These are phyloP conservation scores for Suhomyces sp. DNA, from an alignment of 805 yeast species.

Conservation along the genomic window DNA sequence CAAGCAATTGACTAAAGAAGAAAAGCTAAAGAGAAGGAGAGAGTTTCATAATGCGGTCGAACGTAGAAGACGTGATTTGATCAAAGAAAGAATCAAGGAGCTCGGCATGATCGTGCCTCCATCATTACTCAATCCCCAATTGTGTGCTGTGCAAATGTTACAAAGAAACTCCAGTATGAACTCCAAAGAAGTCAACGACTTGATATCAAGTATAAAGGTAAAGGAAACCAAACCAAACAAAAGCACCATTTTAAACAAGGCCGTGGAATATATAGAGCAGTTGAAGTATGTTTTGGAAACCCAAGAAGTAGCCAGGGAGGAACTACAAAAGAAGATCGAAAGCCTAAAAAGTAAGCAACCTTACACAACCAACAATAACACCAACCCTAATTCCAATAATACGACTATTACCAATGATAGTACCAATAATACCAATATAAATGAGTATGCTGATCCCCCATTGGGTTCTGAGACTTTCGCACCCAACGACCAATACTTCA, in stretches of 20 bases:
- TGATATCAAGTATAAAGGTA: constrained; percentile 38
- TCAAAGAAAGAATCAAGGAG: constrained; percentile 84
- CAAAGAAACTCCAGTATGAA: constrained; percentile 29
- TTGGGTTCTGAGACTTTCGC: background rate
- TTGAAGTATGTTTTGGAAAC: constrained; percentile 56
- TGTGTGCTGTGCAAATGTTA: constrained; percentile 42
- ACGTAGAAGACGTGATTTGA: constrained; percentile 84
- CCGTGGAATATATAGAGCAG: constrained; percentile 76
- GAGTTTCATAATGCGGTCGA: constrained; percentile 95
- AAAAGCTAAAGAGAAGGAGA: constrained; percentile 70
- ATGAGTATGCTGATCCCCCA: background rate
- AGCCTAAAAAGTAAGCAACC: background rate
- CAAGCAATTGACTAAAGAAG: constrained; percentile 54
- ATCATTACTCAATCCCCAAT: constrained; percentile 50
- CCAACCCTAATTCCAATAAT: background rate
- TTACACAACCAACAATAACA: background rate
- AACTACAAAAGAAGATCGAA: constrained; percentile 22
- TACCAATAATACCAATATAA: background rate
- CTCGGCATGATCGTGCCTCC: constrained; percentile 82
- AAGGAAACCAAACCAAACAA: constrained; percentile 80
- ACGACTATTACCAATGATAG: background rate
- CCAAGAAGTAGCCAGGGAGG: constrained; percentile 49
- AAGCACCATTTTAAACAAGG: constrained; percentile 67
- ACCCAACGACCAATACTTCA: constrained; percentile 10
- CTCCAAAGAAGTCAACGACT: constrained; percentile 32